Conservation (phyloP, 2,329 filamentous ascomycete genomes). For the Calonectria pseudoturangicola region DNA sequence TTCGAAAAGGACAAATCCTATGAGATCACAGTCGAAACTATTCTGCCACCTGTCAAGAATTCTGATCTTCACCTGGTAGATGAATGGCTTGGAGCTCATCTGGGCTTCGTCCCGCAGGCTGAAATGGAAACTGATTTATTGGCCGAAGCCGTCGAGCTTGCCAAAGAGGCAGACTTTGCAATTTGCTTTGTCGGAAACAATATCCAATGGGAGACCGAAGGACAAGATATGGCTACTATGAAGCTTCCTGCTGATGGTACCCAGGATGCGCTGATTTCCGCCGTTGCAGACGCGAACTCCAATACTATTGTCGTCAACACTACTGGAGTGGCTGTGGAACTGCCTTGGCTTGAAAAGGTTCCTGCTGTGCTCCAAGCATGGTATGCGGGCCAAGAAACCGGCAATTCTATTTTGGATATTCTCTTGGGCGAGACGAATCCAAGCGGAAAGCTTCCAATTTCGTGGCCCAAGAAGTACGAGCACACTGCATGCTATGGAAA, state of each 20-base stretch:
- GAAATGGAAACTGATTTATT: slow-evolving; percentile 56
- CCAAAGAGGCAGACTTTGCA: slow-evolving; percentile 75
- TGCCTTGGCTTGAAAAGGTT: slow-evolving; percentile 72
- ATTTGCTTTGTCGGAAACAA: slow-evolving; percentile 73
- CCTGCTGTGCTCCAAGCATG: slow-evolving; percentile 77
- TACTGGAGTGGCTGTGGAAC: slow-evolving; percentile 74
- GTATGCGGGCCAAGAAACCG: slow-evolving; percentile 81
- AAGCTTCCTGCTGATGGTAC: slow-evolving; percentile 76
- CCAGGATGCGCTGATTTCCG: slow-evolving; percentile 74
- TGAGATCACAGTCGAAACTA: slow-evolving; percentile 12
- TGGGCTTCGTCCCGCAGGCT: slow-evolving; percentile 51
- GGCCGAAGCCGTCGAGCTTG: slow-evolving; percentile 71
- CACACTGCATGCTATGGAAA: slow-evolving; percentile 33
- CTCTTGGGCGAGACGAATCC: slow-evolving; percentile 56
- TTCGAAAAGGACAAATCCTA: slow-evolving; percentile 17
- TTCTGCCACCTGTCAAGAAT: not conserved
- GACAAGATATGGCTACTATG: slow-evolving; percentile 81
- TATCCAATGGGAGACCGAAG: slow-evolving; percentile 65
- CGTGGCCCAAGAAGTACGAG: slow-evolving; percentile 34
- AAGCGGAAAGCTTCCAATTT: slow-evolving; percentile 34
- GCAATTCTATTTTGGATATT: slow-evolving; percentile 79
- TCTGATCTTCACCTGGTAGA: slow-evolving; percentile 23
- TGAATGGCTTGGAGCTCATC: slow-evolving; percentile 29
- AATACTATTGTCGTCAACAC: slow-evolving; percentile 77
- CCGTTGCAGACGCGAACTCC: slow-evolving; percentile 72